Evolutionary conservation across 176 grass and related monocot genomes (phyloP), one percentile per base, ranked within the genome.

Genomic region (Raddia distichophylla): DNA sequence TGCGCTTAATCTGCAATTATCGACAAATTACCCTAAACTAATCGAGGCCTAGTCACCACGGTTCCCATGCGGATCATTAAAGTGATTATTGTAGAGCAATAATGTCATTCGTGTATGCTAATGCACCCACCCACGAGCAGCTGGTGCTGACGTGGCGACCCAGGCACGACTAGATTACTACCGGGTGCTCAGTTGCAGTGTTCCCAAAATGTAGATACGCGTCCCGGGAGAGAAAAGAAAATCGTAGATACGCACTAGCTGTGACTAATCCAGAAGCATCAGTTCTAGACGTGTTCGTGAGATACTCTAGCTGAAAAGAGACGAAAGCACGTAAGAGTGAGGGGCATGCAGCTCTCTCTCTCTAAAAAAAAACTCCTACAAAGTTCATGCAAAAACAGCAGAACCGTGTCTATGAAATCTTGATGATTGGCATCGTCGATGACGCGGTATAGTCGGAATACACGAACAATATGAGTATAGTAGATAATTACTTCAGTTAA

Each of bases 71-170:
- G 33, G 37, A 61, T 63, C 63, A 76, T 55, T 76, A 35, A 76
- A 54, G 72, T 46, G 37, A 61, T 63, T 70, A 76, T 55, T 76
- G 46, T 82, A 54, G 72, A 70, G 19, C 64, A 82, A 87, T 86
- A 57, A 86, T 86, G 78, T 1, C 22, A 32, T 56, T 56, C 45
- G 35, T 54, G 3, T 27, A 13, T 11, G 15, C 32, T 65, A 66
- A 43, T 81, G 54, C 79, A 80, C 50, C 13, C 72, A 48, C 74
- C 17, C 18, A 19, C 79, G 61, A 43, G 51, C 16, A 82, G 43
- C 56, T 51, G 16, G 67, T 51, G 56, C 67, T 67, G 45, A 82
- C 45, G 33, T 37, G 67, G 67, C 13, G 18, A 54, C 3, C 56
- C 78, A 48, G 60, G 11, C 50, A 69, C 2, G 57, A 11, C 61